Conservation (phyloP, 2,329 filamentous ascomycete genomes). For the Pseudogymnoascus sp. region DNA sequence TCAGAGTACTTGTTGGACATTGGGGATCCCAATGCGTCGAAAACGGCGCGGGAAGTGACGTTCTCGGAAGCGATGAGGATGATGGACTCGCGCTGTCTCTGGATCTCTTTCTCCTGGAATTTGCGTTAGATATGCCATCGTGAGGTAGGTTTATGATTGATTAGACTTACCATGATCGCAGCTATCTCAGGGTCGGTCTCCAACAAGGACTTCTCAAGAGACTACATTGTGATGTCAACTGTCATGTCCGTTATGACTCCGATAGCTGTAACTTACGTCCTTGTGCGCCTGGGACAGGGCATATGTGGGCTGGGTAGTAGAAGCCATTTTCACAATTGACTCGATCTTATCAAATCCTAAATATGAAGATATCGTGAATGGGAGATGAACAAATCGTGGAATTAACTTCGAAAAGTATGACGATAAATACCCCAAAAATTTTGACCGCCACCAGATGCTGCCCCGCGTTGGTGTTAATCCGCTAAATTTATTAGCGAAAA, state of each 20-base stretch:
- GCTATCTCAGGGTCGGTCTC: conserved; percentile 92
- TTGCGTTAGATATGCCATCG: conserved; percentile 12
- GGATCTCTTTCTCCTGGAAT: conserved; percentile 74
- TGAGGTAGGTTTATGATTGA: neutral
- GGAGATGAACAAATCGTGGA: neutral
- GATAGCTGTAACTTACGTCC: conserved; percentile 43
- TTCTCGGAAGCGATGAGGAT: conserved; percentile 99
- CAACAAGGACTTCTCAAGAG: conserved; percentile 91
- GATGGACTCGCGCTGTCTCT: conserved; percentile 97
- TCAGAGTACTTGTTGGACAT: conserved; percentile 99
- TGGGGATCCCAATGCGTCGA: conserved; percentile 89
- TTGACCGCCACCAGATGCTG: conserved; percentile 2
- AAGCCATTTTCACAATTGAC: conserved; percentile 4
- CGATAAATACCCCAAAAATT: conserved; percentile 1
- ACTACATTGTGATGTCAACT: conserved; percentile 47
- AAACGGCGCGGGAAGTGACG: conserved; percentile 96
- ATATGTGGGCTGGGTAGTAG: conserved; percentile 39
- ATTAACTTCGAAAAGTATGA: conserved; percentile 2
- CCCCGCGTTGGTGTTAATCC: conserved; percentile 6
- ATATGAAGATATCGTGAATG: neutral
- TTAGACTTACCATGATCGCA: conserved; percentile 76
- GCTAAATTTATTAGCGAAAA: conserved; percentile 5
- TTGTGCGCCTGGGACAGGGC: conserved; percentile 59
- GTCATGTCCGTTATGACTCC: conserved; percentile 10
- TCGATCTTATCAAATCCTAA: neutral